Evolutionary conservation across 1,284 basidiomycete genomes (phyloP).

Genomic region (Moesziomyces sp.): DNA sequence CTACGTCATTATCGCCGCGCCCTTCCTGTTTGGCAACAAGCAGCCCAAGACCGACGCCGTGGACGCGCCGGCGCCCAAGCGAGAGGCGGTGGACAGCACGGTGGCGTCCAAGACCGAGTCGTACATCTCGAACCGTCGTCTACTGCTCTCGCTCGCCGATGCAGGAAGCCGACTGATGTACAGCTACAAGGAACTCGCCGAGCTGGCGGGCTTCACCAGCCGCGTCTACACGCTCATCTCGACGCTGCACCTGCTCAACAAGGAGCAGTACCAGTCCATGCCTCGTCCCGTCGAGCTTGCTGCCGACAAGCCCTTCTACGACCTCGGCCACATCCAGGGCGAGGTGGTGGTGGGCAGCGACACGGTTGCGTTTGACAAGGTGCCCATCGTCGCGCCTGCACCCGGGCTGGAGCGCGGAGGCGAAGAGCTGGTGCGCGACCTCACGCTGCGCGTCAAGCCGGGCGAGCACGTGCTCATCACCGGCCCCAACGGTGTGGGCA

Average conservation of each 20-base stretch:
- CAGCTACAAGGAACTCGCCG: slow-evolving; percentile 83
- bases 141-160: slow-evolving; percentile 91
- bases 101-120: slow-evolving; percentile 76
- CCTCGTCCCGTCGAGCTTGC: slow-evolving; percentile 57
- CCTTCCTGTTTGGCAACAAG: slow-evolving; percentile 59
- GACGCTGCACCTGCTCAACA: slow-evolving; percentile 75
- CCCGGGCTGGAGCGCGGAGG: slow-evolving; percentile 72
- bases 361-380: slow-evolving; percentile 66
- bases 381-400: slow-evolving; percentile 80
- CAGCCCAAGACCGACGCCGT: slow-evolving; percentile 28
- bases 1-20: slow-evolving; percentile 65
- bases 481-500: slow-evolving; percentile 83
- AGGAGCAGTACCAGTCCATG: slow-evolving; percentile 62
- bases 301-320: slow-evolving; percentile 60
- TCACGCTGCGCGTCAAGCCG: slow-evolving; percentile 77
- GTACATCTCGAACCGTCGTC: slow-evolving; percentile 87
- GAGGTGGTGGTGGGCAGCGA: slow-evolving; percentile 34
- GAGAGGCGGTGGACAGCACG: slow-evolving; percentile 20
- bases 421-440: slow-evolving; percentile 77
- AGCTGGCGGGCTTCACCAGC: slow-evolving; percentile 90
- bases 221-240: slow-evolving; percentile 88
- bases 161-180: slow-evolving; percentile 93
- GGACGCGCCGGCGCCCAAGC: slow-evolving; percentile 71
- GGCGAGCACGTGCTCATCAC: slow-evolving; percentile 94
- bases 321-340: slow-evolving; percentile 69